Conservation (phyloP, 2,329 filamentous ascomycete genomes). For the Hypoxylon sp. region DNA sequence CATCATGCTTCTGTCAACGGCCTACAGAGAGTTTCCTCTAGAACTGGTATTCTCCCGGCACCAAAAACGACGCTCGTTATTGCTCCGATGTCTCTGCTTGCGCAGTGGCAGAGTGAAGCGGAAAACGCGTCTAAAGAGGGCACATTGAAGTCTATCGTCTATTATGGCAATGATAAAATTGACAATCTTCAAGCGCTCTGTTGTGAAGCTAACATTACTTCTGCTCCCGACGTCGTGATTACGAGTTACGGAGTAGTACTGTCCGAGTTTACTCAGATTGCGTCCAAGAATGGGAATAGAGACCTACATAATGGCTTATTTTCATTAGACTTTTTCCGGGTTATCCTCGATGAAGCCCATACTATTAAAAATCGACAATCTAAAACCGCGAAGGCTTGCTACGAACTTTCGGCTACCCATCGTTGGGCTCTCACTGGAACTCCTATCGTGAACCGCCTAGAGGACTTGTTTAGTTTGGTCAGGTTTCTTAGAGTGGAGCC, state of each 20-base stretch:
- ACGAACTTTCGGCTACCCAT: constrained; percentile 86
- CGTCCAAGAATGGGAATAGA: constrained; percentile 75
- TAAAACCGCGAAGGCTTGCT: constrained; percentile 96
- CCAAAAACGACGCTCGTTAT: constrained; percentile 94
- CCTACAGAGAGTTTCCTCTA: constrained; percentile 73
- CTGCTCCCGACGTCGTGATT: constrained; percentile 90
- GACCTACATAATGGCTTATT: constrained; percentile 82
- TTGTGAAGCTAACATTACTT: constrained; percentile 77
- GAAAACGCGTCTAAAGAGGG: constrained; percentile 90
- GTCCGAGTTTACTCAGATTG: constrained; percentile 87
- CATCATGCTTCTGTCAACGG: constrained; percentile 67
- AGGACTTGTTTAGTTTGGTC: constrained; percentile 94
- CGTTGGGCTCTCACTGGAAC: constrained; percentile 96
- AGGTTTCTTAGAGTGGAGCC: constrained; percentile 94
- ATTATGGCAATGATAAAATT: constrained; percentile 91
- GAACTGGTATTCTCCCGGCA: constrained; percentile 73
- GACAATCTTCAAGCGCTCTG: constrained; percentile 85
- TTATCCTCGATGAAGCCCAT: constrained; percentile 96
- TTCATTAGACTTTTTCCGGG: constrained; percentile 91
- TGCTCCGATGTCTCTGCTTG: constrained; percentile 96
- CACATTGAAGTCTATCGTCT: constrained; percentile 86
- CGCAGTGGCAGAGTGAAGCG: constrained; percentile 97
- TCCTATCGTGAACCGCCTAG: constrained; percentile 94
- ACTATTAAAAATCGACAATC: constrained; percentile 91
- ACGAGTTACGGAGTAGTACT: constrained; percentile 94